Evolutionary conservation across 129 eudicot genomes (phyloP), one percentile per base, ranked within the genome.

Genomic region (Deinandra increscens): DNA sequence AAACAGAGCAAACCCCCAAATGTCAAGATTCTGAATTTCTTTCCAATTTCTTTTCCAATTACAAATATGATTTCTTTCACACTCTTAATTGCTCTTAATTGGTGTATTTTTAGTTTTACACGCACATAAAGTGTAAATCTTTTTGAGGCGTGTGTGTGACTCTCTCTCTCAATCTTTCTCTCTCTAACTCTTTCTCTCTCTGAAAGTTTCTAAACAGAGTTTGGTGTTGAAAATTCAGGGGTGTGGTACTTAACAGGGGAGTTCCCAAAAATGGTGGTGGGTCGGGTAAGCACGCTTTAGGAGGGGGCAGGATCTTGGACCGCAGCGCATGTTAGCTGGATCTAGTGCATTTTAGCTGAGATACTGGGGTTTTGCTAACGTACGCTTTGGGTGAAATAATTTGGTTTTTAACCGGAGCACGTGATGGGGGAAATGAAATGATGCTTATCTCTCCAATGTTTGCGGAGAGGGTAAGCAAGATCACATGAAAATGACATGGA

Each of bases 381-480:
- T 83, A 60, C 80, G 76, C 84, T 11, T 70, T 13, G 3, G 76
- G 75, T 41, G 59, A 70, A 69, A 26, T 19, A 4, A 22, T 63
- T 63, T 33, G 71, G 60, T 22, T 79, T 75, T 72, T 69, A 60
- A 76, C 81, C 73, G 58, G 3, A 59, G 38, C 80, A 83, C 82
- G 89, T 82, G 90, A 66, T 71, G 70, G 62, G 64, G 46, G 7
- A 49, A 10, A 71, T 48, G 7, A 49, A 10, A 71, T 48, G 58
- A 60, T 29, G 54, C 70, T 79, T 75, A 75, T 71, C 60, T 73
- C 82, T 87, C 95, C 87, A 44, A 87, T 42, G 81, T 80, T 77
- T 82, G 68, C 55, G 95, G 82, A 70, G 68, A 62, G 85, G 50
- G 76, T 69, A 69, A 63, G 46, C 14, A 77, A 69, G 71, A 77